Conservation (phyloP, 169 alveolate species). For the Plasmodium inui region DNA sequence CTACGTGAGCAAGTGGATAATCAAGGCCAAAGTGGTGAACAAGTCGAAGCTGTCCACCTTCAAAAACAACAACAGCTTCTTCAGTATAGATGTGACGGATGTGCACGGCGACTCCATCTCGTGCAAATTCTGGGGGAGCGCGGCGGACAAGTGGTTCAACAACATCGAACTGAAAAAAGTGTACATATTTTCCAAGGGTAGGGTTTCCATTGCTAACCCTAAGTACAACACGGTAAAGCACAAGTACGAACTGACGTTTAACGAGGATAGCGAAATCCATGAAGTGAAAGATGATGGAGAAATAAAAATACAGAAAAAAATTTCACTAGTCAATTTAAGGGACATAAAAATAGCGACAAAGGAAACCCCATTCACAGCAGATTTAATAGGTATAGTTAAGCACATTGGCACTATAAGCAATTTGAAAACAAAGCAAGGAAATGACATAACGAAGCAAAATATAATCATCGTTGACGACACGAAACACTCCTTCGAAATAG, state of each 20-base stretch:
- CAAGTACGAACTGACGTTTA: conserved; percentile 81
- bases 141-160: conserved; percentile 84
- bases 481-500: conserved; percentile 81
- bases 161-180: conserved; percentile 79
- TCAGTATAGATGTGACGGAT: conserved; percentile 81
- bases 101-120: conserved; percentile 84
- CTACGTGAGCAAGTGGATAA: conserved; percentile 83
- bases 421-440: conserved; percentile 77
- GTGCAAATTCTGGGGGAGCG: conserved; percentile 83
- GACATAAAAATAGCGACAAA: conserved; percentile 82
- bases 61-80: conserved; percentile 78
- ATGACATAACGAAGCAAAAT: conserved; percentile 75
- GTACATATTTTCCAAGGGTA: conserved; percentile 81
- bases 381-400: conserved; percentile 80
- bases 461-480: conserved; percentile 81
- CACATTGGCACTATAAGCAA: conserved; percentile 66
- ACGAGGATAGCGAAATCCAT: conserved; percentile 80
- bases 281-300: conserved; percentile 83
- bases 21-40: conserved; percentile 82
- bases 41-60: conserved; percentile 79
- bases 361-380: conserved; percentile 80
- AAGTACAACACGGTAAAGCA: conserved; percentile 82
- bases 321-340: conserved; percentile 75
- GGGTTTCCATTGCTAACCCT: conserved; percentile 81
- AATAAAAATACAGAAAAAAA: conserved; percentile 78